Percentiles rank a stretch among this genome's conserved stretches.
Evolutionary conservation across 345 rosid species (phyloP).

Genomic region (Hibiscus trionum): DNA sequence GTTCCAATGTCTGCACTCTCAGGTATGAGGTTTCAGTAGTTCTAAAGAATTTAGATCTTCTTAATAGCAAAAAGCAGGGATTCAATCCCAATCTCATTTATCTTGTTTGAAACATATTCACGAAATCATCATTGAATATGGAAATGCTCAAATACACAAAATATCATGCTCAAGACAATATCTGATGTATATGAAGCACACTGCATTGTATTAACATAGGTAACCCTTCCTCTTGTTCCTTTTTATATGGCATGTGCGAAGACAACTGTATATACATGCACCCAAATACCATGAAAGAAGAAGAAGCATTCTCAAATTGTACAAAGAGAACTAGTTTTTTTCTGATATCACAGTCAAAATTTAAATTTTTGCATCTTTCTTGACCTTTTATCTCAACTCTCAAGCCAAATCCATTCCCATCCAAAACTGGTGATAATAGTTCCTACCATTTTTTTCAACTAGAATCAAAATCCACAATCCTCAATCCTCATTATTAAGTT

Average conservation of each 20-base stretch:
- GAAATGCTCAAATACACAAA: neutral
- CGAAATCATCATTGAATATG: neutral
- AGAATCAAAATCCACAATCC: no score
- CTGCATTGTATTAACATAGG: neutral
- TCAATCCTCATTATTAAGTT: neutral
- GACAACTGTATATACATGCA: neutral
- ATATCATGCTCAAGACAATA: neutral
- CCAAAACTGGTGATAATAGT: no score
- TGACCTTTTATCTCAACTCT: neutral
- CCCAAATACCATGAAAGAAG: neutral
- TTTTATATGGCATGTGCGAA: neutral
- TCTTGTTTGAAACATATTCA: neutral
- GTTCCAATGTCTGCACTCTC: no score
- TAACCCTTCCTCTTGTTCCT: neutral
- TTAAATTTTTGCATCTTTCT: neutral
- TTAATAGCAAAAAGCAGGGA: neutral
- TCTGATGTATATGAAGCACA: neutral
- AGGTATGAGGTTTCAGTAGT: neutral
- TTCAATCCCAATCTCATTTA: neutral
- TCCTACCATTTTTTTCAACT: no score
- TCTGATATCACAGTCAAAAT: neutral
- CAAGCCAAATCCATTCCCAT: neutral
- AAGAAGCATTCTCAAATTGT: neutral
- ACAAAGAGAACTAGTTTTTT: neutral
- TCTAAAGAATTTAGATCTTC: neutral